These are phyloP conservation scores for Colletotrichum incanum DNA, from an alignment of 2,329 filamentous ascomycete species.

Conservation along the genomic window DNA sequence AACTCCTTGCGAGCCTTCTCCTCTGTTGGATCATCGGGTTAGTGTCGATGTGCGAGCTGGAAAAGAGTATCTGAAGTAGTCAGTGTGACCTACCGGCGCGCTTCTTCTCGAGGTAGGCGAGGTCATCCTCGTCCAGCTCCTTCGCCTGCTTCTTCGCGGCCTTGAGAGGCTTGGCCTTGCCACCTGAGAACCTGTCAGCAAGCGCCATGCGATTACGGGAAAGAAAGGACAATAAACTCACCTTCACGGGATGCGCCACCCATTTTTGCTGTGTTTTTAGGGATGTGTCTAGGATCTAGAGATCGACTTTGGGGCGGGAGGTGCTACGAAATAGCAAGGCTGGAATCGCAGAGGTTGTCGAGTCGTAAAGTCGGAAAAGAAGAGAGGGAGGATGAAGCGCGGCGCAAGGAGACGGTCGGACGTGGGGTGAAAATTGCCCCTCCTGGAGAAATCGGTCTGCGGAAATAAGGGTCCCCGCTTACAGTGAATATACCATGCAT, in stretches of 20 bases:
- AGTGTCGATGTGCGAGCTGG: constrained; percentile 10
- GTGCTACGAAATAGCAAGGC: constrained; percentile 29
- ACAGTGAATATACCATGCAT: background rate
- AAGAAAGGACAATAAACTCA: constrained; percentile 42
- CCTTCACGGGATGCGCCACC: constrained; percentile 59
- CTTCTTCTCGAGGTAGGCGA: constrained; percentile 88
- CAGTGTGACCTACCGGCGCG: constrained; percentile 77
- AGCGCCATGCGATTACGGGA: background rate
- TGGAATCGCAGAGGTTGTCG: constrained; percentile 25
- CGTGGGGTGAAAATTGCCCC: constrained; percentile 45
- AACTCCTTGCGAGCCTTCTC: constrained; percentile 90
- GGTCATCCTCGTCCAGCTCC: constrained; percentile 90
- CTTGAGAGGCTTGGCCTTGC: constrained; percentile 90
- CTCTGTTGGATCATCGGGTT: constrained; percentile 63
- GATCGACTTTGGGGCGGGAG: constrained; percentile 18
- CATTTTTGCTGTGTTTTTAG: constrained; percentile 49
- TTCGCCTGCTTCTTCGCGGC: constrained; percentile 87
- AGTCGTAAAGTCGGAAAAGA: constrained; percentile 14
- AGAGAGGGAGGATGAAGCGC: constrained; percentile 15
- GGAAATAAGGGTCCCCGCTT: constrained; percentile 18
- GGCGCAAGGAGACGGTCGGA: constrained; percentile 24
- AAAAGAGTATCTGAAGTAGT: background rate
- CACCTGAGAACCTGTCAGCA: constrained; percentile 65
- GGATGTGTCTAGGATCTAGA: constrained; percentile 11
- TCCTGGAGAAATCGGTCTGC: constrained; percentile 37